Percentiles rank a stretch among this genome's conserved stretches.
These are phyloP conservation scores for Tripidium arundinaceum DNA, from an alignment of 202 grass and related monocot species.

Conservation along the genomic window DNA sequence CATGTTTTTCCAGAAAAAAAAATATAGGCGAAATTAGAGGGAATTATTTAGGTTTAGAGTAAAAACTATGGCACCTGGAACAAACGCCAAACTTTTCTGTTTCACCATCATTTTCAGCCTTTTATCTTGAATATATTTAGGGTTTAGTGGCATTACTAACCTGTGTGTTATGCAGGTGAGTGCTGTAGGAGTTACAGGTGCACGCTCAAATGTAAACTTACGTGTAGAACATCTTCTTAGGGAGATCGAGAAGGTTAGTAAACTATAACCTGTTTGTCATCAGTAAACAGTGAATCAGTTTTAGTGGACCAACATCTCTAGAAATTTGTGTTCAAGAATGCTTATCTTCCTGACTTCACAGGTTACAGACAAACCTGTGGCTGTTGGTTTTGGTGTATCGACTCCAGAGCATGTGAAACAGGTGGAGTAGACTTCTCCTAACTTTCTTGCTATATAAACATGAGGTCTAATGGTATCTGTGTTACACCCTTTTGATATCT, in stretches of 20 bases:
- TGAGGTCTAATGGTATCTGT: neutral
- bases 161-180: constrained; percentile 38
- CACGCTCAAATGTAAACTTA: constrained; percentile 43
- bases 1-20: neutral
- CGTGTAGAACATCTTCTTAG: constrained; percentile 49
- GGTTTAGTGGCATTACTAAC: neutral
- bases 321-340: constrained; percentile 7
- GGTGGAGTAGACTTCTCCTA: neutral
- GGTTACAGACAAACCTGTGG: constrained; percentile 49
- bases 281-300: neutral
- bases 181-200: constrained; percentile 58
- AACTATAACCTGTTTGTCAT: neutral
- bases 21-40: neutral
- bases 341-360: constrained; percentile 4
- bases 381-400: constrained; percentile 63
- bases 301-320: neutral
- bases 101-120: neutral
- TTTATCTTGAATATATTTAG: neutral
- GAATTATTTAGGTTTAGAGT: neutral
- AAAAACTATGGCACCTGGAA: neutral
- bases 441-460: neutral
- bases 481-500: neutral
- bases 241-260: constrained; percentile 54
- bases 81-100: neutral
- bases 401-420: constrained; percentile 64